Percentiles rank a stretch among this genome's conserved stretches.
Evolutionary conservation across 768 basidiomycete genomes (phyloP).

Genomic region (Austroboletus eburneus): DNA sequence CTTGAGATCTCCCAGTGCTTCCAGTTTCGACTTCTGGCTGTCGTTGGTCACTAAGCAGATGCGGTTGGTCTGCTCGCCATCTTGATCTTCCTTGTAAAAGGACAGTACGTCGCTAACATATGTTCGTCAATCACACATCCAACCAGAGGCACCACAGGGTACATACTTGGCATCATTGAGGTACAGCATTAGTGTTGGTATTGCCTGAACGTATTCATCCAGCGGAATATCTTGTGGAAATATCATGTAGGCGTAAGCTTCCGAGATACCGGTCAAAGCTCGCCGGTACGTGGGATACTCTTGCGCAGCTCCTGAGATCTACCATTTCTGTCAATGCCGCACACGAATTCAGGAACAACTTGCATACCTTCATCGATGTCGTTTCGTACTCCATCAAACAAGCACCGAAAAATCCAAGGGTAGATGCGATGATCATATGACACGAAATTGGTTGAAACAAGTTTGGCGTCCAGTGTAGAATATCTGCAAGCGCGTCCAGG

Average conservation of each 20-base stretch:
- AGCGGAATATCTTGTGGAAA: neutral
- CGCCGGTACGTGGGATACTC: neutral
- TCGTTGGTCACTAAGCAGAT: neutral
- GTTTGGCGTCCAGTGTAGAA: slow-evolving; percentile 28
- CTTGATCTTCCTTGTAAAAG: neutral
- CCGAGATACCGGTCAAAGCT: neutral
- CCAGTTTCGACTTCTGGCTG: neutral
- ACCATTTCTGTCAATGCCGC: neutral
- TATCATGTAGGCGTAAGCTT: slow-evolving; percentile 6
- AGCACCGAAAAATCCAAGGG: slow-evolving; percentile 34
- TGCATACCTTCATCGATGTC: slow-evolving; percentile 23
- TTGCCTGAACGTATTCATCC: neutral
- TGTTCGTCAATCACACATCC: neutral
- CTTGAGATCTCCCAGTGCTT: neutral
- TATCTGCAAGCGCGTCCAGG: slow-evolving; percentile 32
- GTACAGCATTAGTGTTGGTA: neutral
- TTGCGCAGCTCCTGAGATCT: neutral
- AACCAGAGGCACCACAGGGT: neutral
- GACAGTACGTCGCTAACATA: neutral
- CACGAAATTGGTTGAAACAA: slow-evolving; percentile 29
- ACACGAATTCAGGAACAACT: neutral
- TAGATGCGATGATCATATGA: slow-evolving; percentile 35
- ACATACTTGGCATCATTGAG: neutral
- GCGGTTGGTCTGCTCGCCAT: neutral
- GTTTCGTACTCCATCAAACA: slow-evolving; percentile 32